These are phyloP conservation scores for Penicillium palitans DNA, from an alignment of 2,329 filamentous ascomycete species.

Conservation along the genomic window DNA sequence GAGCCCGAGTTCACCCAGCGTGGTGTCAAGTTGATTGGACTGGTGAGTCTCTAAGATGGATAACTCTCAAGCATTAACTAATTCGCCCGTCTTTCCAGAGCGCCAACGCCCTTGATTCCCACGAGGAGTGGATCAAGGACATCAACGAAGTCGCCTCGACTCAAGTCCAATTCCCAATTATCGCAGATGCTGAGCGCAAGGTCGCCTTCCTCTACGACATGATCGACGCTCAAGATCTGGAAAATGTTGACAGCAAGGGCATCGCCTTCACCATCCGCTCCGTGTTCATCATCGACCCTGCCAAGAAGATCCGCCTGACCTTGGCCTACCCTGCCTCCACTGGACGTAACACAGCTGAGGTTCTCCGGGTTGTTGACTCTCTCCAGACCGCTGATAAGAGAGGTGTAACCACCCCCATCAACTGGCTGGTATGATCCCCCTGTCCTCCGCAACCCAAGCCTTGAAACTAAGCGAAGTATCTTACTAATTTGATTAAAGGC, in stretches of 20 bases:
- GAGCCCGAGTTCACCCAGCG: constrained; percentile 86
- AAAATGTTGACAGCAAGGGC: constrained; percentile 77
- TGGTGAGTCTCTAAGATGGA: constrained; percentile 46
- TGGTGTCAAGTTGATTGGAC: constrained; percentile 85
- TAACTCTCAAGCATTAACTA: neutral
- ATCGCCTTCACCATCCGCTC: constrained; percentile 83
- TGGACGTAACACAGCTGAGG: constrained; percentile 77
- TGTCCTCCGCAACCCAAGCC: neutral
- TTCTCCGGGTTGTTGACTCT: constrained; percentile 75
- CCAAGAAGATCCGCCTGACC: constrained; percentile 89
- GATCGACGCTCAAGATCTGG: constrained; percentile 78
- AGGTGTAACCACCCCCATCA: constrained; percentile 83
- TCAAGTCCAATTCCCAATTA: constrained; percentile 73
- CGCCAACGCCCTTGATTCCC: constrained; percentile 79
- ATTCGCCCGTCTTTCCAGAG: constrained; percentile 37
- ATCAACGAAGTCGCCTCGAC: constrained; percentile 72
- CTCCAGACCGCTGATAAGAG: constrained; percentile 84
- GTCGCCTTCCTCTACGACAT: constrained; percentile 77
- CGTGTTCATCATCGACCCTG: constrained; percentile 91
- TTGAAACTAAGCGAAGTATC: neutral
- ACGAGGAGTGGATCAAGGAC: constrained; percentile 86
- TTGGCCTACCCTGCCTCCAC: constrained; percentile 91
- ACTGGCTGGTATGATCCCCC: constrained; percentile 59
- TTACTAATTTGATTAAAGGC: constrained; percentile 36
- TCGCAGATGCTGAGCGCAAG: constrained; percentile 77